Base-by-base conservation (phyloP, 306 rosid genomes). In the Glycine soja region DNA sequence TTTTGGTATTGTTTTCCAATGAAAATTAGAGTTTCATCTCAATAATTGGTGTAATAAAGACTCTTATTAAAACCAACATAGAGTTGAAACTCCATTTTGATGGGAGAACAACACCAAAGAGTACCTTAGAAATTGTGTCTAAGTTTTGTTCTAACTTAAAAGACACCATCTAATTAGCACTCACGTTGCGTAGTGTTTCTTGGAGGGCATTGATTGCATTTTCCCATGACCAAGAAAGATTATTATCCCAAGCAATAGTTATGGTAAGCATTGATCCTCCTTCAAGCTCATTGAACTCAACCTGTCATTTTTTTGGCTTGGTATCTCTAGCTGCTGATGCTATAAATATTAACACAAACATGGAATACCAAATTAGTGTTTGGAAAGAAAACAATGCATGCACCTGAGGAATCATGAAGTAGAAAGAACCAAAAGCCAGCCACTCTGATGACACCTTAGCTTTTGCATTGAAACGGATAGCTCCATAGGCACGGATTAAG, bases 381-480 rank as follows among this genome's bases (percentile, higher is more conserved):
- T 78, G 52, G 64, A 87, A 87, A 53, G 70, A 68, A 70, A 76
- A 86, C 64, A 38, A 71, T 58, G 64, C 78, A 77, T 82, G 84
- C 85, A 93, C 99, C 97, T 93, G 99, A 83, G 99, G 99, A 74
- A 95, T 78, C 87, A 89, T 80, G 89, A 95, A 95, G 92, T 89
- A 95, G 88, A 95, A 95, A 69, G 95, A 89, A 76, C 96, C 97
- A 76, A 95, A 95, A 45, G 87, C 87, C 78, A 85, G 77, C 99
- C 99, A 91, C 64, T 95, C 99, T 14, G 97, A 50, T 52, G 98
- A 93, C 53, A 93, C 85, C 79, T 81, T 57, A 72, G 92, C 64
- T 76, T 88, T 81, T 12, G 93, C 90, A 85, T 89, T 91, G 72
- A 95, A 95, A 48, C 99, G 98, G 62, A 93, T 90, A 38, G 87